A percentile compares a stretch with the other conserved stretches of the same genome.
Conservation (phyloP, 2,329 filamentous ascomycete species). For the Alternaria angustiovoidea region DNA sequence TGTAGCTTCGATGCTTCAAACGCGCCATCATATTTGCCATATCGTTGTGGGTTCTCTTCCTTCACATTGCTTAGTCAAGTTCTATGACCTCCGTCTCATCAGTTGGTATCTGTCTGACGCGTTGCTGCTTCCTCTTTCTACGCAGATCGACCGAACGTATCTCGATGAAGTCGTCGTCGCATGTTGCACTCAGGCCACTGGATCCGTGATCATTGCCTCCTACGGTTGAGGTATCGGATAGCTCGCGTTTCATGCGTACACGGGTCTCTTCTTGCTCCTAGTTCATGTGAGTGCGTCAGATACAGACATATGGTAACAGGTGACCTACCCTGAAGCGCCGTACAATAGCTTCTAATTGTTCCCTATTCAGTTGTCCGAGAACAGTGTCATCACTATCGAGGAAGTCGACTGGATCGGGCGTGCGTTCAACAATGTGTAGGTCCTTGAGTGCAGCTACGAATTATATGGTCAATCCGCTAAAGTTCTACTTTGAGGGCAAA, state of each 20-base stretch:
- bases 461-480: not conserved
- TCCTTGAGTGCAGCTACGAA: slow-evolving; percentile 31
- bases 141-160: slow-evolving; percentile 4
- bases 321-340: slow-evolving; percentile 7
- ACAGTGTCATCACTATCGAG: slow-evolving; percentile 7
- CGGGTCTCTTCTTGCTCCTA: slow-evolving; percentile 6
- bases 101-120: slow-evolving; percentile 6
- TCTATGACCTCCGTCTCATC: slow-evolving; percentile 9
- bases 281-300: not conserved
- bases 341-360: slow-evolving; percentile 13
- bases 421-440: slow-evolving; percentile 38
- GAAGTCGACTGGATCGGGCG: slow-evolving; percentile 27
- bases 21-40: not conserved
- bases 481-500: not conserved
- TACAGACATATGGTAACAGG: too few relatives aligned
- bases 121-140: slow-evolving; percentile 3
- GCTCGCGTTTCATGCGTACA: slow-evolving; percentile 12
- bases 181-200: not conserved
- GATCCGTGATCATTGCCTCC: slow-evolving; percentile 4
- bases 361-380: slow-evolving; percentile 12
- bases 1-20: not conserved
- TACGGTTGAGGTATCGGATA: slow-evolving; percentile 5
- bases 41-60: not conserved
- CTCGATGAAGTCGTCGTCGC: slow-evolving; percentile 9
- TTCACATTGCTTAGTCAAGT: slow-evolving; percentile 1